Evolutionary conservation across 2,329 filamentous ascomycete species (phyloP).

Genomic region (Botrytis elliptica): DNA sequence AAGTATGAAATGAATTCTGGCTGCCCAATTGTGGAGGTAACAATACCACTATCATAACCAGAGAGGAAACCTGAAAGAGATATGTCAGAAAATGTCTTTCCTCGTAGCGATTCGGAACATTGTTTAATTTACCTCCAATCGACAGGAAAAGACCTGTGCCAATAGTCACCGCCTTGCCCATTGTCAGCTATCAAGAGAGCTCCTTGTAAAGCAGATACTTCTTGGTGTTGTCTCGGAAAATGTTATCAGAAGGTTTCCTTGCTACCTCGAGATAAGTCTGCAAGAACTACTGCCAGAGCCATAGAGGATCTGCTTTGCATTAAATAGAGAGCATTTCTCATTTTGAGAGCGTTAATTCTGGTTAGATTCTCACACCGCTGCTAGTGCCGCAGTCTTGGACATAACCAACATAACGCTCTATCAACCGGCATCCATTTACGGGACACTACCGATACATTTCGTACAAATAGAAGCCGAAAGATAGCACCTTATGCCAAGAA

Average conservation of each 20-base stretch:
- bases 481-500: not conserved
- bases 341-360: not conserved
- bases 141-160: not conserved
- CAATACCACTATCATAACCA: not conserved
- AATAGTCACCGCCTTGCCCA: not conserved
- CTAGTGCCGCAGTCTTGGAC: not conserved
- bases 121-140: not conserved
- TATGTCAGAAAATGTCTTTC: not conserved
- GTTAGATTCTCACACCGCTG: not conserved
- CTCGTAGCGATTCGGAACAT: not conserved
- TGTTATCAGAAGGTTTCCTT: not conserved
- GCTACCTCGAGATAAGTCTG: not conserved
- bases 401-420: not conserved
- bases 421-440: not conserved
- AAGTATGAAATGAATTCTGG: not conserved
- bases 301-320: not conserved
- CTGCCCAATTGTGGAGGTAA: not conserved
- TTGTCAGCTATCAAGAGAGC: not conserved
- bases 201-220: not conserved
- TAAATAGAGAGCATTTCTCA: not conserved
- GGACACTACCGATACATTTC: not conserved
- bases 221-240: not conserved
- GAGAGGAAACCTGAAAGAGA: not conserved
- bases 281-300: not conserved
- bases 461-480: not conserved